phyloP scores from a whole-genome alignment of 345 rosid genomes.

The Arabidopsis thaliana region DNA sequence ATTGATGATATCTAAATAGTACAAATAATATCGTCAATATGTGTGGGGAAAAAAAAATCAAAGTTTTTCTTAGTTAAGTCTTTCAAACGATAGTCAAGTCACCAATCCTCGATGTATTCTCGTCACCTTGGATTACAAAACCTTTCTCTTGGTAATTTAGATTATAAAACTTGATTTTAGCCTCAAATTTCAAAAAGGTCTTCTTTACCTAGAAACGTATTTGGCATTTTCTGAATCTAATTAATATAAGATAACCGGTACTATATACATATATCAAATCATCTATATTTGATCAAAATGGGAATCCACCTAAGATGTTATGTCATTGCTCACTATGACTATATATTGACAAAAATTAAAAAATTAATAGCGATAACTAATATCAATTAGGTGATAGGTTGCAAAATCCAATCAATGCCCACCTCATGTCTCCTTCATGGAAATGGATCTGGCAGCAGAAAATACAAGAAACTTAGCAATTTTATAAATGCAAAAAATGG shows the following conservation, averaged over 20 bases:
- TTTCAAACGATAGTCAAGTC: conserved; percentile 23
- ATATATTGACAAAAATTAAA: conserved; percentile 20
- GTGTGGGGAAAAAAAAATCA: background rate
- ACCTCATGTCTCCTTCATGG: conserved; percentile 46
- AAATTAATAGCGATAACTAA: conserved; percentile 10
- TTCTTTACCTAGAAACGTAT: conserved; percentile 38
- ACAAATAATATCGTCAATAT: background rate
- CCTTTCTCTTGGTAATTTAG: background rate
- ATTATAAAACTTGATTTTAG: conserved; percentile 13
- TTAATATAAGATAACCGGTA: background rate
- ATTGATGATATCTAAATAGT: background rate
- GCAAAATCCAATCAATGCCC: conserved; percentile 45
- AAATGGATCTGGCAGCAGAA: conserved; percentile 47
- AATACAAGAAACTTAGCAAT: conserved; percentile 25
- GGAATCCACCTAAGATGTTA: conserved; percentile 45
- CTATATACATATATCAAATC: background rate
- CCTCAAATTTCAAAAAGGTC: conserved; percentile 30
- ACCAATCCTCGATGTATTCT: conserved; percentile 7
- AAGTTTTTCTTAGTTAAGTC: background rate
- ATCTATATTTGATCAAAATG: conserved; percentile 27
- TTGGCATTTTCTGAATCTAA: conserved; percentile 35
- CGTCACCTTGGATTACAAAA: conserved; percentile 16
- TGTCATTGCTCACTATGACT: conserved; percentile 47
- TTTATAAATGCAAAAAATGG: conserved; percentile 23
- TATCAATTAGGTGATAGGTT: conserved; percentile 43